phyloP scores from a whole-genome alignment of 148 eudicot genomes.

The Amaranthus hypochondriacus region DNA sequence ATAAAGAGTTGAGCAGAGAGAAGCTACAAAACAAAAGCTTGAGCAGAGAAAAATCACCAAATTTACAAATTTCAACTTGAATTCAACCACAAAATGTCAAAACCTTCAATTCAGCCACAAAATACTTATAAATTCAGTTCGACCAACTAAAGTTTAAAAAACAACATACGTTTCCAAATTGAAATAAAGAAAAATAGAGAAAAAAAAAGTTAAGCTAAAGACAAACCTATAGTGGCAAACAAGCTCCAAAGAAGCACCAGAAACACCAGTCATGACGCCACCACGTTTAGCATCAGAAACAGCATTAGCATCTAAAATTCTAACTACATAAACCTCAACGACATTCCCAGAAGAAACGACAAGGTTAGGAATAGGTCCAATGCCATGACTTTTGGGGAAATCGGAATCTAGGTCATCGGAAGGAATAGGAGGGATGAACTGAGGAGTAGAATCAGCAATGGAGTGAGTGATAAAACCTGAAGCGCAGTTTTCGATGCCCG shows the following conservation, averaged over 20 bases:
- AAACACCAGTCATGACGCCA: constrained; percentile 58
- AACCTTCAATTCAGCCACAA: too few species aligned
- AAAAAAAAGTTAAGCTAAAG: background rate
- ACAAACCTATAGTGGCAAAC: constrained; percentile 67
- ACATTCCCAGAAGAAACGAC: constrained; percentile 71
- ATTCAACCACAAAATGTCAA: too few species aligned
- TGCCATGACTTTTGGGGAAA: constrained; percentile 34
- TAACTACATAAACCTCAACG: constrained; percentile 58
- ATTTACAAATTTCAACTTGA: too few species aligned
- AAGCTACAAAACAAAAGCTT: too few species aligned
- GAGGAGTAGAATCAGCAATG: constrained; percentile 51
- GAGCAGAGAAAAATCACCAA: too few species aligned
- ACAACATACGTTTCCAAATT: background rate
- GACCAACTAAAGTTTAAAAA: too few species aligned
- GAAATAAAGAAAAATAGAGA: background rate
- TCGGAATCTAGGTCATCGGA: constrained; percentile 61
- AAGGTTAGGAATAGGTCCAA: constrained; percentile 73
- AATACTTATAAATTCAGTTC: too few species aligned
- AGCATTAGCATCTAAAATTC: constrained; percentile 40
- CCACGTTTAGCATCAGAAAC: constrained; percentile 54
- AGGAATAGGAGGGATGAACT: constrained; percentile 31
- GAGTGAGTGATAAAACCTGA: constrained; percentile 84
- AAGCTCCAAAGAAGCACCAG: constrained; percentile 84
- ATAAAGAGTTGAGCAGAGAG: too few species aligned
- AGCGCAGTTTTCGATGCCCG: constrained; percentile 85